Percentiles rank a stretch among this genome's conserved stretches.
phyloP scores from a whole-genome alignment of 305 asterid species.

The Fraxinus albicans region DNA sequence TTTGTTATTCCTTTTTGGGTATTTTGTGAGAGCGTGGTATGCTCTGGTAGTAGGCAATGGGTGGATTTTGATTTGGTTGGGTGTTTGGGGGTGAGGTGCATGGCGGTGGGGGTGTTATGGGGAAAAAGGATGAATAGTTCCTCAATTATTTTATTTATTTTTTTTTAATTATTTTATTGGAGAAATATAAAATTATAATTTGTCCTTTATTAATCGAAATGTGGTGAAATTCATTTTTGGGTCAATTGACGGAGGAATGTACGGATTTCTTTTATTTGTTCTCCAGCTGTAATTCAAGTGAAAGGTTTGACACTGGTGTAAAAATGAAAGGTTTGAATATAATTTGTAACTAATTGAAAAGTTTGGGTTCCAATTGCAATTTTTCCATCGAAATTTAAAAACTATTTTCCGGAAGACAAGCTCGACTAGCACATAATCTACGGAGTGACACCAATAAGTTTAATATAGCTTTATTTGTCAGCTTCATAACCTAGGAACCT shows the following conservation, averaged over 20 bases:
- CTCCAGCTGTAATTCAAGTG: background rate
- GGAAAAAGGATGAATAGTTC: too few relatives aligned
- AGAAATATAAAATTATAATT: background rate
- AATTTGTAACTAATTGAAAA: too few relatives aligned
- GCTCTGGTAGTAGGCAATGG: too few relatives aligned
- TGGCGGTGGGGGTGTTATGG: too few relatives aligned
- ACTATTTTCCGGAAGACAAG: background rate
- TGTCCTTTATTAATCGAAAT: background rate
- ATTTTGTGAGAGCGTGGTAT: too few relatives aligned
- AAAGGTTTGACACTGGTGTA: too few relatives aligned
- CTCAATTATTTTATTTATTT: too few relatives aligned
- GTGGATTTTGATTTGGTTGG: too few relatives aligned
- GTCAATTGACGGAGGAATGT: background rate
- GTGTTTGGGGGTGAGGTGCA: too few relatives aligned
- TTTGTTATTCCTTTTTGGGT: too few relatives aligned
- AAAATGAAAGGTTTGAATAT: background rate
- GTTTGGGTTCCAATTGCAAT: background rate
- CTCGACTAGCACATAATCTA: background rate
- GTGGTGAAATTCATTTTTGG: background rate
- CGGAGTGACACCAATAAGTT: background rate
- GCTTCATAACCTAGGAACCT: background rate
- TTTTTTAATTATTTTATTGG: too few relatives aligned
- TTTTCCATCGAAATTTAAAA: background rate
- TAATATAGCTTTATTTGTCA: background rate
- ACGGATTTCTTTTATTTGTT: background rate